Evolutionary conservation across 192 early-diverging fungal species (phyloP), one percentile per base, ranked within the genome.

Genomic region (Dissophora ornata): DNA sequence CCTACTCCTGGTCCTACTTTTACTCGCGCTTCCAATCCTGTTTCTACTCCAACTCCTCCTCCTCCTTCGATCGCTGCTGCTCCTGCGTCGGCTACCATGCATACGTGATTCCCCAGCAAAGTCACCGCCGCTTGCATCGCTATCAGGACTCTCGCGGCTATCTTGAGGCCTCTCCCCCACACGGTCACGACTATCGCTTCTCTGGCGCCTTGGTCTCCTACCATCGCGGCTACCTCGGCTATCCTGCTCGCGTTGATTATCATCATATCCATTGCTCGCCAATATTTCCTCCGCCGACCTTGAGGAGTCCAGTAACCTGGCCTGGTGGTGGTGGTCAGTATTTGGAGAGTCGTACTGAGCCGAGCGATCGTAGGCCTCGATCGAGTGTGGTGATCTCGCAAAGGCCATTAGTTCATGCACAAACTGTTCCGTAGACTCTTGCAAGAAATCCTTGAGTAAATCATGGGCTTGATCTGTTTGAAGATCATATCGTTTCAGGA

Each of bases 351-450:
- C 65, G 33, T 77, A 77, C 42, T 77, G 73, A 1, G 73, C 73
- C 7, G 24, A 16, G 0, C 41, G 36, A 41, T 77, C 73, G 33
- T 77, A 77, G 1, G 64, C 59, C 38, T 66, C 73, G 0, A 77
- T 68, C 21, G 63, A 66, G 32, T 61, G 61, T 0, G 73, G 64
- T 4, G 73, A 77, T 46, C 73, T 67, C 12, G 73, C 73, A 62
- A 77, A 77, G 0, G 46, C 65, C 45, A 66, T 62, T 6, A 77
- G 25, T 30, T 77, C 73, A 51, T 77, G 62, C 1, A 77, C 52
- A 47, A 77, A 77, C 10, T 77, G 73, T 21, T 50, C 73, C 22
- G 73, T 77, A 29, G 59, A 65, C 15, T 65, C 73, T 12, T 61
- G 62, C 18, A 77, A 40, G n/a, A 77, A 77, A 25, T 60, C 57